Evolutionary conservation across 805 yeast genomes (phyloP).

Genomic region (Ogataea angusta): DNA sequence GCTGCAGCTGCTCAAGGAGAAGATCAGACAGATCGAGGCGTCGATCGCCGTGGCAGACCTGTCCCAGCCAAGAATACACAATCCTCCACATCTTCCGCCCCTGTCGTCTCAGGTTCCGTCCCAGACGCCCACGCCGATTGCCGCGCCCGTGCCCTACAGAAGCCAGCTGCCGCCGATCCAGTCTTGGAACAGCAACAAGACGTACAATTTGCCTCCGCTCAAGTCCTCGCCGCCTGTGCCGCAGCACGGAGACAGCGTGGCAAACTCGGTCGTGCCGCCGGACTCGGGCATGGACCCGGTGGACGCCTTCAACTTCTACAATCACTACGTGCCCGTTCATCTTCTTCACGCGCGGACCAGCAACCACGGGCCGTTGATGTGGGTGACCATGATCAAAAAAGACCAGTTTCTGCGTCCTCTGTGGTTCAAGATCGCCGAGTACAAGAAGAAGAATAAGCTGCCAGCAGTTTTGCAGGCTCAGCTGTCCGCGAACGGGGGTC

Average conservation of each 20-base stretch:
- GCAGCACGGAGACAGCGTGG: background rate
- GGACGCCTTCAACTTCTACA: conserved; percentile 41
- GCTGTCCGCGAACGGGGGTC: background rate
- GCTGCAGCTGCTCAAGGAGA: conserved; percentile 37
- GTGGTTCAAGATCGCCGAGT: conserved; percentile 31
- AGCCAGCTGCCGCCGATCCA: conserved; percentile 25
- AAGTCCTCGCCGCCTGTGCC: background rate
- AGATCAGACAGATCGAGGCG: conserved; percentile 45
- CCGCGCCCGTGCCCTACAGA: conserved; percentile 9
- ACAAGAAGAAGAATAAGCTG: conserved; percentile 20
- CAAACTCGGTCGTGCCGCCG: background rate
- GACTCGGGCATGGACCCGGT: conserved; percentile 25
- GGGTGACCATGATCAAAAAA: conserved; percentile 45
- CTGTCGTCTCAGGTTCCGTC: background rate
- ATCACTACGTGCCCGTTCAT: conserved; percentile 42
- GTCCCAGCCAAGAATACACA: conserved; percentile 8
- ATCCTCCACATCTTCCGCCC: conserved; percentile 8
- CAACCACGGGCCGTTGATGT: conserved; percentile 52
- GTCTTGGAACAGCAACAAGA: conserved; percentile 7
- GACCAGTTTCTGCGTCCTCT: conserved; percentile 40
- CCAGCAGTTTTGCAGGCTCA: conserved; percentile 2
- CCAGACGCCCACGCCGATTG: conserved; percentile 9
- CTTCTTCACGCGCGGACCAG: conserved; percentile 39
- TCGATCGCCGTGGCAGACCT: conserved; percentile 37
- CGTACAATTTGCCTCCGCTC: conserved; percentile 9